These are phyloP conservation scores for Diplodia sapinea DNA, from an alignment of 2,329 filamentous ascomycete species.

Conservation along the genomic window DNA sequence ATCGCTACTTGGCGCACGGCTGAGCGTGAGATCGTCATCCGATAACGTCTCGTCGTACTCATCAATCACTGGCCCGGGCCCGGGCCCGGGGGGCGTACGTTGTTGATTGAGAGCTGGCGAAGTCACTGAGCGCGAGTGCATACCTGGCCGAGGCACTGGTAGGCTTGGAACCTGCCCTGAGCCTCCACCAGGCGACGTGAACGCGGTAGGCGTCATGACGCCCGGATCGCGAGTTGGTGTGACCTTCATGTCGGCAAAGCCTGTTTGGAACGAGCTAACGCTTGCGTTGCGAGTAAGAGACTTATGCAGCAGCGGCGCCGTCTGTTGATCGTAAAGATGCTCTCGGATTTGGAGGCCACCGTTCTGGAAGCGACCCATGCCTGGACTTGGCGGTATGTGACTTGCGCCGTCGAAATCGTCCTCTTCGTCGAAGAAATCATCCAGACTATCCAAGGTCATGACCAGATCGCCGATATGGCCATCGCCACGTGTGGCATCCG, in stretches of 20 bases:
- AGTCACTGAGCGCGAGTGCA: conserved; percentile 84
- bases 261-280: conserved; percentile 81
- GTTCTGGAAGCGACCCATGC: conserved; percentile 38
- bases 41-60: conserved; percentile 78
- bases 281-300: conserved; percentile 75
- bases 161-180: conserved; percentile 30
- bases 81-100: conserved; percentile 62
- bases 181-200: conserved; percentile 47
- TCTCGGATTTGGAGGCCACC: conserved; percentile 71
- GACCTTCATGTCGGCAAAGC: conserved; percentile 75
- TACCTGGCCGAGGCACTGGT: conserved; percentile 63
- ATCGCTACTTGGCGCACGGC: conserved; percentile 29
- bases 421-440: conserved; percentile 61
- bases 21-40: conserved; percentile 70
- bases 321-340: conserved; percentile 90
- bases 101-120: conserved; percentile 68
- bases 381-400: conserved; percentile 43
- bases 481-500: conserved; percentile 76
- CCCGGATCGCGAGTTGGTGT: conserved; percentile 61
- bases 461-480: conserved; percentile 83
- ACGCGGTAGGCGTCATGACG: conserved; percentile 64
- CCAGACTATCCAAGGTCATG: conserved; percentile 60
- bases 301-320: conserved; percentile 85
- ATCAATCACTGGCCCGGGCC: conserved; percentile 58
- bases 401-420: conserved; percentile 46